phyloP scores from a whole-genome alignment of 331 rosid species.

The Telfairia occidentalis region DNA sequence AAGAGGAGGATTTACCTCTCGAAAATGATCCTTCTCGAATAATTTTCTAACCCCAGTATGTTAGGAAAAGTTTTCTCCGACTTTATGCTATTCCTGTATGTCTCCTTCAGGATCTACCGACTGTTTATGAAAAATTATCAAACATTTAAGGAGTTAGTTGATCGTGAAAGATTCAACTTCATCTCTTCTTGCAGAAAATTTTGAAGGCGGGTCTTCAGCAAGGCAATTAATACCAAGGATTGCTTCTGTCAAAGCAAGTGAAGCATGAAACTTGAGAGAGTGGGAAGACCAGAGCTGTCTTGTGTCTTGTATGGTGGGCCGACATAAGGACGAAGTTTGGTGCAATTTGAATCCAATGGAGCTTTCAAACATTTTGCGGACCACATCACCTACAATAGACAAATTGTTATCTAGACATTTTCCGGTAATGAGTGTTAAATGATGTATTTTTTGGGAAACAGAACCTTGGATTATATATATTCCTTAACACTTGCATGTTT shows the following conservation, averaged over 20 bases:
- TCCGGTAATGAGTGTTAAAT: slow-evolving; percentile 11
- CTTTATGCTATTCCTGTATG: neutral
- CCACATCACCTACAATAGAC: slow-evolving; percentile 15
- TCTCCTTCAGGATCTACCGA: neutral
- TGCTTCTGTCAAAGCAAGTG: neutral
- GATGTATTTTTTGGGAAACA: slow-evolving; percentile 10
- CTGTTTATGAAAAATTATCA: neutral
- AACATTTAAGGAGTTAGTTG: neutral
- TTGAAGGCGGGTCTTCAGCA: neutral
- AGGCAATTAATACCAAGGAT: slow-evolving; percentile 3
- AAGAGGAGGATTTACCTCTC: slow-evolving; percentile 7
- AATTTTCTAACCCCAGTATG: neutral
- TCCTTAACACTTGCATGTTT: slow-evolving; percentile 9
- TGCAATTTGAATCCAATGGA: slow-evolving; percentile 14
- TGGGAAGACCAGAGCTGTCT: slow-evolving; percentile 10
- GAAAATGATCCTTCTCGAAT: neutral
- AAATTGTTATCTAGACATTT: slow-evolving; percentile 6
- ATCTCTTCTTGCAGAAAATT: slow-evolving; percentile 4
- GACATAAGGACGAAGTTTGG: slow-evolving; percentile 12
- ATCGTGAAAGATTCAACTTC: neutral
- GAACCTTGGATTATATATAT: slow-evolving; percentile 4
- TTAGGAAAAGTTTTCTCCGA: neutral
- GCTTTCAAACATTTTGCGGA: slow-evolving; percentile 9
- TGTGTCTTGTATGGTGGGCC: slow-evolving; percentile 12
- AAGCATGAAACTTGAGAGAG: slow-evolving; percentile 8